A percentile compares a stretch with the other conserved stretches of the same genome.
phyloP scores from a whole-genome alignment of 1,284 basidiomycete genomes.

The Tylopilus orsonianus region DNA sequence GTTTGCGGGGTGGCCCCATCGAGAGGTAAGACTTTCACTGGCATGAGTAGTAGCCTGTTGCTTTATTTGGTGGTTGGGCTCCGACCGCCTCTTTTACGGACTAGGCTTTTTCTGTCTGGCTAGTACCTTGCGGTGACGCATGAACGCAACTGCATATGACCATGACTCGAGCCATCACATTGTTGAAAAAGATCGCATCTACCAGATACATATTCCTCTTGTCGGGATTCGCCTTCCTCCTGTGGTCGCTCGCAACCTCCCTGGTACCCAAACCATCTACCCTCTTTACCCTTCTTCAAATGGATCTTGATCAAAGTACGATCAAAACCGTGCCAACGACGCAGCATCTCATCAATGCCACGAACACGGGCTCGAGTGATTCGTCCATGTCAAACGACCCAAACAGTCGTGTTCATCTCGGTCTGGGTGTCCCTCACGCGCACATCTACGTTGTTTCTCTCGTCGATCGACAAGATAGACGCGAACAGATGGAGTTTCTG shows the following conservation, averaged over 20 bases:
- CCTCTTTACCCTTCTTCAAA: conserved; percentile 16
- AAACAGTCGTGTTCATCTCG: conserved; percentile 6
- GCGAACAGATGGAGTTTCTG: conserved; percentile 26
- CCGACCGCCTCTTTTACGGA: no score
- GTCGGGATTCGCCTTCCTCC: conserved; percentile 24
- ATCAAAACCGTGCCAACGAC: not conserved
- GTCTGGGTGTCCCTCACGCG: conserved; percentile 16
- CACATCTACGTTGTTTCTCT: conserved; percentile 58
- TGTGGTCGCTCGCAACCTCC: conserved; percentile 23
- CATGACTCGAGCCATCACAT: conserved; percentile 40
- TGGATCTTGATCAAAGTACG: conserved; percentile 9
- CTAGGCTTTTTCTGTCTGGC: not conserved
- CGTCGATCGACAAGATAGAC: conserved; percentile 23
- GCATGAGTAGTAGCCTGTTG: no score
- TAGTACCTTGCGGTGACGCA: no score
- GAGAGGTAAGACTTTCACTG: no score
- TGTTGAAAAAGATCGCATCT: conserved; percentile 16
- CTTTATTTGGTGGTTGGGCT: no score
- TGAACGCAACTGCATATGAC: conserved; percentile 20
- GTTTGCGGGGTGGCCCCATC: no score
- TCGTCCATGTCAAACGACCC: conserved; percentile 35
- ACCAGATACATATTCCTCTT: conserved; percentile 28
- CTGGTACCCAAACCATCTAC: conserved; percentile 15
- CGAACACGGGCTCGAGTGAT: conserved; percentile 21
- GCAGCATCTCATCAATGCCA: not conserved